A percentile compares a stretch with the other conserved stretches of the same genome.
Evolutionary conservation across 2,329 filamentous ascomycete genomes (phyloP).

Genomic region (Botrytis aclada): DNA sequence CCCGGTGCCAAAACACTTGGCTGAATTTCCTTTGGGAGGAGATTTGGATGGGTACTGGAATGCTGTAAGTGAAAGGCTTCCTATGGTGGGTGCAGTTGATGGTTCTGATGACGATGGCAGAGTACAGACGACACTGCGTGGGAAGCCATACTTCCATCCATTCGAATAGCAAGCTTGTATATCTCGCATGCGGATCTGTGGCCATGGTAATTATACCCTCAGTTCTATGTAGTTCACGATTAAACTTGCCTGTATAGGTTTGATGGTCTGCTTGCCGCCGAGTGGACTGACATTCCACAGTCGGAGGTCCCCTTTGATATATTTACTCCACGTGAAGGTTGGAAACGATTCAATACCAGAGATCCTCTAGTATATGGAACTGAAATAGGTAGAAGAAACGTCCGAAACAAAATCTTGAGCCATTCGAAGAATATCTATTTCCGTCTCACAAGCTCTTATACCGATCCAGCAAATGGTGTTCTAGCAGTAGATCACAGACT

Average conservation of each 20-base stretch:
- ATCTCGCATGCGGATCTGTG: slow-evolving; percentile 16
- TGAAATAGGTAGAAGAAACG: neutral
- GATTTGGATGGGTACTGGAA: slow-evolving; percentile 22
- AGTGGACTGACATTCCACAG: neutral
- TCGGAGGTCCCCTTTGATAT: neutral
- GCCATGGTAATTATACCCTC: slow-evolving; percentile 16
- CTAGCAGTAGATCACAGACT: neutral
- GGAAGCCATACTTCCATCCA: slow-evolving; percentile 12
- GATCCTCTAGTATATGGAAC: neutral
- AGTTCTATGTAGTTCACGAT: neutral
- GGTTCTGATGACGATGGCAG: slow-evolving; percentile 2
- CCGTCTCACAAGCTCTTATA: neutral
- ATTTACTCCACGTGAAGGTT: neutral
- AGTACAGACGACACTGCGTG: slow-evolving; percentile 18
- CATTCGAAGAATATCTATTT: neutral
- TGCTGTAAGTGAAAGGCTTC: slow-evolving; percentile 6
- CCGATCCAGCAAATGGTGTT: neutral
- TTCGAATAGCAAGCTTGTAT: slow-evolving; percentile 19
- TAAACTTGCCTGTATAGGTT: slow-evolving; percentile 3
- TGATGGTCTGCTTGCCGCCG: slow-evolving; percentile 13
- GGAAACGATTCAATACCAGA: neutral
- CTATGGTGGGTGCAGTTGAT: neutral
- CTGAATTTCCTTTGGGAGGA: slow-evolving; percentile 17
- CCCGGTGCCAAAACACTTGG: slow-evolving; percentile 9
- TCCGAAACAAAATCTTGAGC: neutral